These are phyloP conservation scores for Hirschfeldia incana DNA, from an alignment of 345 rosid genomes.

Conservation along the genomic window DNA sequence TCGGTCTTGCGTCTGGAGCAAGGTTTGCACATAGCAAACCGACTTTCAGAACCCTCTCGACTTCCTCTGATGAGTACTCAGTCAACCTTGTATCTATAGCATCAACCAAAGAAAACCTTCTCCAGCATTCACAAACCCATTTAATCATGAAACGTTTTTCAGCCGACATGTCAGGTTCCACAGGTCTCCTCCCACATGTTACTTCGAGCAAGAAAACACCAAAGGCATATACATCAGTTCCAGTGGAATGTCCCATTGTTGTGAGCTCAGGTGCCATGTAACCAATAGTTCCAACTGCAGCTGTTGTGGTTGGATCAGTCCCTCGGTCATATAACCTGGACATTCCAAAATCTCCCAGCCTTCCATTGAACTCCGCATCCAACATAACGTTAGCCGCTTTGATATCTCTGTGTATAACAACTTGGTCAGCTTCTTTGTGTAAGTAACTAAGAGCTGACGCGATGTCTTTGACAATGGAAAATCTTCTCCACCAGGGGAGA, in stretches of 20 bases:
- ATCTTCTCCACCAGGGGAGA: conserved; percentile 51
- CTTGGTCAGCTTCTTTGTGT: conserved; percentile 57
- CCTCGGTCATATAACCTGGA: conserved; percentile 82
- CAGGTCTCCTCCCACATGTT: conserved; percentile 62
- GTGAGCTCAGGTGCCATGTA: conserved; percentile 55
- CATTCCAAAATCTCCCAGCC: conserved; percentile 91
- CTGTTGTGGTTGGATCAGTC: conserved; percentile 62
- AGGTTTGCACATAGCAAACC: conserved; percentile 49
- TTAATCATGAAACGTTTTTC: conserved; percentile 38
- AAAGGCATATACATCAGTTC: conserved; percentile 51
- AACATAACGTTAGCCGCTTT: conserved; percentile 53
- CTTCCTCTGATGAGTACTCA: conserved; percentile 35
- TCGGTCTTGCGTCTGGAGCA: conserved; percentile 42
- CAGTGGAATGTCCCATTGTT: conserved; percentile 44
- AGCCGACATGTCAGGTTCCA: conserved; percentile 46
- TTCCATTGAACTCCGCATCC: conserved; percentile 66
- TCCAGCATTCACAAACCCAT: conserved; percentile 44
- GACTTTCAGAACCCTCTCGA: conserved; percentile 50
- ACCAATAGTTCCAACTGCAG: conserved; percentile 83
- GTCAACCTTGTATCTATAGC: conserved; percentile 44
- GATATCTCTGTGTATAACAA: conserved; percentile 57
- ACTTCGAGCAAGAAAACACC: conserved; percentile 54
- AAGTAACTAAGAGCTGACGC: conserved; percentile 51
- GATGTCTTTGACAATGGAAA: conserved; percentile 41
- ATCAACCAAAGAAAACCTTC: conserved; percentile 36